Percentiles rank a stretch among this genome's conserved stretches.
phyloP scores from a whole-genome alignment of 306 rosid genomes.

The Ceratonia siliqua region DNA sequence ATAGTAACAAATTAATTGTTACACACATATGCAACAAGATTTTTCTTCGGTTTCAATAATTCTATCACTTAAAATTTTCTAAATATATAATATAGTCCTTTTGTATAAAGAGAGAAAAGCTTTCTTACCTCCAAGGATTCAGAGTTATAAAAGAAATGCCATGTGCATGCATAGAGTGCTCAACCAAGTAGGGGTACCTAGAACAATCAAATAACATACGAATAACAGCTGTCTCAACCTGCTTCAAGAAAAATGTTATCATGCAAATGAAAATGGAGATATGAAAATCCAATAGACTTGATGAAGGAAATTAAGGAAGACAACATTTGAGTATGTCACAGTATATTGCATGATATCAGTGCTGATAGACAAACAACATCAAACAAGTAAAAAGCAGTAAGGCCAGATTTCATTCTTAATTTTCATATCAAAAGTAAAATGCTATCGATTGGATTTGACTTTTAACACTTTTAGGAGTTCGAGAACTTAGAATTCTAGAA shows the following conservation, averaged over 20 bases:
- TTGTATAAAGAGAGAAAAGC: neutral
- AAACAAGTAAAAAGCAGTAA: neutral
- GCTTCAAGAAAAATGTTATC: neutral
- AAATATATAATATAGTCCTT: neutral
- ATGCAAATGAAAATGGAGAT: neutral
- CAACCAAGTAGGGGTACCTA: constrained; percentile 93
- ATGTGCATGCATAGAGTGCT: constrained; percentile 93
- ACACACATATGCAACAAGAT: neutral
- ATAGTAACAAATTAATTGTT: neutral
- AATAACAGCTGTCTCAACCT: neutral
- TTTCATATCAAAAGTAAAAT: neutral
- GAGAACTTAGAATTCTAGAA: neutral
- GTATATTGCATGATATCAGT: neutral
- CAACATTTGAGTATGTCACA: neutral
- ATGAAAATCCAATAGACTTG: neutral
- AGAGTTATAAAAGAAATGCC: constrained; percentile 97
- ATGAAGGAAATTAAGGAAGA: neutral
- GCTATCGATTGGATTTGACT: neutral
- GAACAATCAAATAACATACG: constrained; percentile 30
- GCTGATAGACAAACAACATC: neutral
- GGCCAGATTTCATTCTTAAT: neutral
- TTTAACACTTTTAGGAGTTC: neutral
- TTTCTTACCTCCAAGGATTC: constrained; percentile 76
- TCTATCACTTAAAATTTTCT: neutral
- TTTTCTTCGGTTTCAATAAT: neutral